These are phyloP conservation scores for Candida orba DNA, from an alignment of 805 yeast species.

Conservation along the genomic window DNA sequence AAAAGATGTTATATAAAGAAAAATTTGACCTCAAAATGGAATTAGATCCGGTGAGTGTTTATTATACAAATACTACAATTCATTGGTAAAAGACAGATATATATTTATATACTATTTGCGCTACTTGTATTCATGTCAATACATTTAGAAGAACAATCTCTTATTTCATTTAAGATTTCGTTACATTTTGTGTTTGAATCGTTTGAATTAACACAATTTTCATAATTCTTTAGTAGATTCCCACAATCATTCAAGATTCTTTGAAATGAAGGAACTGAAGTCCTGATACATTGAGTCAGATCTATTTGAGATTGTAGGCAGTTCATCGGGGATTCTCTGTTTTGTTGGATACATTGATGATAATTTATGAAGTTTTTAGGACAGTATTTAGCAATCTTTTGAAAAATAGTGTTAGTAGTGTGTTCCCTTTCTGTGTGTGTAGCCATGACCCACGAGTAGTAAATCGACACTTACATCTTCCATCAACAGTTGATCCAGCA, in stretches of 20 bases:
- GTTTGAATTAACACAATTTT: slow-evolving; percentile 50
- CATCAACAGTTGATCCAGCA: slow-evolving; percentile 62
- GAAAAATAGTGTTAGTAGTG: too few species aligned
- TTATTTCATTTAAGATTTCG: slow-evolving; percentile 43
- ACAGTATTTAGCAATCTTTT: slow-evolving; percentile 58
- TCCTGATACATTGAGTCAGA: slow-evolving; percentile 56
- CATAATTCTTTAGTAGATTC: slow-evolving; percentile 52
- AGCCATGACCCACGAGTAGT: too few species aligned
- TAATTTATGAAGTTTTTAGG: slow-evolving; percentile 66
- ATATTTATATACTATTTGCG: slow-evolving; percentile 12
- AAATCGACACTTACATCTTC: slow-evolving; percentile 63
- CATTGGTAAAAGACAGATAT: too few species aligned
- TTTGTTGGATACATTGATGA: slow-evolving; percentile 63
- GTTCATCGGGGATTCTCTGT: slow-evolving; percentile 40
- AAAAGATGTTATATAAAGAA: too few species aligned
- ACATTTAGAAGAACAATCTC: slow-evolving; percentile 52
- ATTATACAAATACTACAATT: not conserved
- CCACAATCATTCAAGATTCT: slow-evolving; percentile 59
- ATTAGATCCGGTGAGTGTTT: too few species aligned
- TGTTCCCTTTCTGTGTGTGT: too few species aligned
- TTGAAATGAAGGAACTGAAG: slow-evolving; percentile 61
- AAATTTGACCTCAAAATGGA: too few species aligned
- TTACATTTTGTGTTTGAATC: slow-evolving; percentile 41
- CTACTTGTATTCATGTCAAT: slow-evolving; percentile 23
- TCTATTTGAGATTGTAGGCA: slow-evolving; percentile 52